Evolutionary conservation across 2,329 filamentous ascomycete genomes (phyloP), one percentile per base, ranked within the genome.

Genomic region (Xylariomycetidae sp.): DNA sequence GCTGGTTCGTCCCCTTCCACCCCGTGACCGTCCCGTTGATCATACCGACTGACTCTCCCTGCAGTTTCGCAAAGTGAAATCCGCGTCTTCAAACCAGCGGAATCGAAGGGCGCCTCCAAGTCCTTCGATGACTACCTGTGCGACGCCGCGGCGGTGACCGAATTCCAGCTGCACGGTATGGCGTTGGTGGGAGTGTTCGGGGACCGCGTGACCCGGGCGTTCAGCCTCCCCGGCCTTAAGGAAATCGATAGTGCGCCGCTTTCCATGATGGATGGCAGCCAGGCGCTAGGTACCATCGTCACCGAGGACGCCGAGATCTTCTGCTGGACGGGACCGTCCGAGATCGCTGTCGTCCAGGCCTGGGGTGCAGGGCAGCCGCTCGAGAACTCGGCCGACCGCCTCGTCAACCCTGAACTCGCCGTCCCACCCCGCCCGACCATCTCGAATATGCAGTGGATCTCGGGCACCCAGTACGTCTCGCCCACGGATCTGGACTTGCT

Each of bases 361-460:
- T 96, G 88, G 79, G 90, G 89, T 10, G 75, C 76, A 2, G 85
- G 84, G 4, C 68, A 79, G 40, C 60, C 67, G 18, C 63, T 85
- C 40, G 76, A 72, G 38, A 77, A 71, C 32, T 68, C 65, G 1
- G 61, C 76, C n/a, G 89, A 95, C 54, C 76, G 69, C 6, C 68
- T 98, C 3, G 76, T 85, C 59, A 95, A 96, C 54, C 79, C 85
- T 0, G 70, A 84, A 37, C 73, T 85, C 1, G 54, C 74, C 12
- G 72, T 84, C 15, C 90, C 89, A 2, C 72, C 86, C 10, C 78
- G 92, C 2, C 92, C 92, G 1, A 95, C 88, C 0, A 98, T 98
- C 39, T 93, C 85, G 14, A 95, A 93, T 50, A 62, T 98, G 23
- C 88, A 96, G 61, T 98, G 92, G 92, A 87, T 98, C 32, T 84